Evolutionary conservation across 2,329 filamentous ascomycete genomes (phyloP), one percentile per base, ranked within the genome.

Genomic region (Aspergillus latus): DNA sequence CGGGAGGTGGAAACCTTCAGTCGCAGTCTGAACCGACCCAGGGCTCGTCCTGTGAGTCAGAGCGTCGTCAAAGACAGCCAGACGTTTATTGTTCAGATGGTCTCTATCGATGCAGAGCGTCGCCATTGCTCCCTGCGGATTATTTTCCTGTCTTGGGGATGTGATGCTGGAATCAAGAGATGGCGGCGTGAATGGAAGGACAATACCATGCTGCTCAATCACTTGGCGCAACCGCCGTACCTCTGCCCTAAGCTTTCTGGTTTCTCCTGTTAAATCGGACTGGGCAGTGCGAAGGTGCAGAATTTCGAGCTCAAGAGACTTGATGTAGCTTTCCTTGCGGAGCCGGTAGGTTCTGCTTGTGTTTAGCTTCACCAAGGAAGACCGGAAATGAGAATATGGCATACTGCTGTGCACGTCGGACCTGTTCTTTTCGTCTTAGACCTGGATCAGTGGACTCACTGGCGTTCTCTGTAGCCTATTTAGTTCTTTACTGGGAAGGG

Each of bases 381-480:
- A 30, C 10, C 9, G 29, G 29, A 15, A n/a, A 4, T 29, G 16
- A 9, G 15, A 32, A 32, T 50, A 52, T 10, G 5, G 9, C 21
- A 16, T 50, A 52, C 49, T 52, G 37, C 15, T 52, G 49, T 4
- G 49, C 49, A 26, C 49, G 34, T 9, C 49, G 39, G 28, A 52
- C 21, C 29, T 52, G 49, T 11, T 52, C 49, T 13, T 44, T 52
- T 4, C 49, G 49, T 26, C 29, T 52, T 13, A n/a, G 6, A 10
- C 7, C 30, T 34, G 30, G 30, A 10, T 34, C 39, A 4, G 4
- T 43, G 5, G 39, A 29, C n/a, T 32, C 28, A 13, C 7, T 36
- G n/a, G 49, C 13, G 11, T 21, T 39, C 10, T 52, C 37, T 9
- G 13, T 28, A 21, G 21, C 15, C 21, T 21, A 21, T 21, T 16